These are phyloP conservation scores for Botrytis deweyae DNA, from an alignment of 2,329 filamentous ascomycete species.

Conservation along the genomic window DNA sequence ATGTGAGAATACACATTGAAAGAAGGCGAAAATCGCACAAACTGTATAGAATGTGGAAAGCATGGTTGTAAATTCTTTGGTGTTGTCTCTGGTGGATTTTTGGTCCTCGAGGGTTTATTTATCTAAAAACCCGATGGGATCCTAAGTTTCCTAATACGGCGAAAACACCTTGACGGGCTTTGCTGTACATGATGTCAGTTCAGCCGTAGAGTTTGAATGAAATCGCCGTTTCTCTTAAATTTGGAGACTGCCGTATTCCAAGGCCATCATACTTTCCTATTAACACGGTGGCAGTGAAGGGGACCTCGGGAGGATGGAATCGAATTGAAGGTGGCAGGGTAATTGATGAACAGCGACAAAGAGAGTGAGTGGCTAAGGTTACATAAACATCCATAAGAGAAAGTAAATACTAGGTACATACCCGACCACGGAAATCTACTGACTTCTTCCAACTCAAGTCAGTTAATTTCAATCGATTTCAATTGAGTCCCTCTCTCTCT, in stretches of 20 bases:
- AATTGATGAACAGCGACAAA: not conserved
- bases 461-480: not conserved
- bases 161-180: not conserved
- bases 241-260: not conserved
- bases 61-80: not conserved
- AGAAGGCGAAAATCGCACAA: not conserved
- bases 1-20: constrained; percentile 9
- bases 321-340: not conserved
- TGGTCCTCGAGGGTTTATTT: not conserved
- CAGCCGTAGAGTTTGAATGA: not conserved
- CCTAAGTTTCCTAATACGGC: not conserved
- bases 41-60: not conserved
- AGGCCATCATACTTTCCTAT: not conserved
- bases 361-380: too few species aligned
- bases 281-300: not conserved
- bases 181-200: not conserved
- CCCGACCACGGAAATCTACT: not conserved
- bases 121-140: not conserved
- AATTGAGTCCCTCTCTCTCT: not conserved
- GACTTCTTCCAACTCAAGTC: not conserved
- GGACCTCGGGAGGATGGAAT: too few species aligned
- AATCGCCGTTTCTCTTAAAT: not conserved
- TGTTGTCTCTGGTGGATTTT: not conserved
- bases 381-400: not conserved
- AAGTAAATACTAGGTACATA: not conserved